Conservation (phyloP, 805 yeast species). For the Myxozyma geophila region DNA sequence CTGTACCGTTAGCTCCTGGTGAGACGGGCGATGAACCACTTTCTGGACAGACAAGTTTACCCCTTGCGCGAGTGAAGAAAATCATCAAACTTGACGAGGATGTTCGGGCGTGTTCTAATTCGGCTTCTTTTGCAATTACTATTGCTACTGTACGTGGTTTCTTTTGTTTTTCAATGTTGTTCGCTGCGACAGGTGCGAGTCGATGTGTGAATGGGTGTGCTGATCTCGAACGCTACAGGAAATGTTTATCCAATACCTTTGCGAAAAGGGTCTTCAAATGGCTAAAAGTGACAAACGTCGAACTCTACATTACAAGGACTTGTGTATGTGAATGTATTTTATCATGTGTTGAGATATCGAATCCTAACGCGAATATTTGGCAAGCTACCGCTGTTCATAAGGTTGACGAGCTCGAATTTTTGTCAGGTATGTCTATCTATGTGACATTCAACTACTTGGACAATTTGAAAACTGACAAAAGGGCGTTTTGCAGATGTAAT, state of each 20-base stretch:
- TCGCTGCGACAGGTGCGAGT: neutral
- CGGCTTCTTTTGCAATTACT: slow-evolving; percentile 38
- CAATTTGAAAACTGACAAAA: neutral
- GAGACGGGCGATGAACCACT: slow-evolving; percentile 1
- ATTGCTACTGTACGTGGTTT: slow-evolving; percentile 37
- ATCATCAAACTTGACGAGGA: slow-evolving; percentile 39
- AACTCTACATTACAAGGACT: slow-evolving; percentile 38
- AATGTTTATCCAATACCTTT: slow-evolving; percentile 36
- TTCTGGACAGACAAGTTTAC: slow-evolving; percentile 30
- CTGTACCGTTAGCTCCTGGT: no score
- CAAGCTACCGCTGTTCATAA: slow-evolving; percentile 37
- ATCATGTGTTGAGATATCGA: neutral
- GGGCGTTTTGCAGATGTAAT: slow-evolving; percentile 28
- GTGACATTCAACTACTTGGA: neutral
- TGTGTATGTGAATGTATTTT: slow-evolving; percentile 21
- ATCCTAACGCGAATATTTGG: neutral
- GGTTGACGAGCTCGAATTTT: slow-evolving; percentile 36
- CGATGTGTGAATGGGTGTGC: neutral
- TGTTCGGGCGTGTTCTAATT: slow-evolving; percentile 35
- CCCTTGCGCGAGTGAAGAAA: slow-evolving; percentile 38
- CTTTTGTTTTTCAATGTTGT: neutral
- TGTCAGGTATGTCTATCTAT: slow-evolving; percentile 26
- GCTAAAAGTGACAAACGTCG: slow-evolving; percentile 36
- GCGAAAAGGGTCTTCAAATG: slow-evolving; percentile 34
- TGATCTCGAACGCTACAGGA: slow-evolving; percentile 21